These are phyloP conservation scores for Kodamaea suecica DNA, from an alignment of 1,139 yeast species.

Conservation along the genomic window DNA sequence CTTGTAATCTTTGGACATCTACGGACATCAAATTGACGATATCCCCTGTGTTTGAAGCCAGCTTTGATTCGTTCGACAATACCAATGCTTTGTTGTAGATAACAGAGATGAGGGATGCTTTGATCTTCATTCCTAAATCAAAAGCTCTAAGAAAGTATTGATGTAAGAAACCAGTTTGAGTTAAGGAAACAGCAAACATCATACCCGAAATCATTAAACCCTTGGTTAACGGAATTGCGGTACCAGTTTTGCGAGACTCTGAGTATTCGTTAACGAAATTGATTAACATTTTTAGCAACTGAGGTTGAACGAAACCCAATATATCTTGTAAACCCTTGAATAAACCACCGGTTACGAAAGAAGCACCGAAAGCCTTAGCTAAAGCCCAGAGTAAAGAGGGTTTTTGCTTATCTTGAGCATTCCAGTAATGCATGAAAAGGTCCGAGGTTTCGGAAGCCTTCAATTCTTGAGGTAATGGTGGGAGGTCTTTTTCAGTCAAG, in stretches of 20 bases:
- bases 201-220: constrained; percentile 81
- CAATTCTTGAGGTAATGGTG: constrained; percentile 69
- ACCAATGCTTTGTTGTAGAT: constrained; percentile 78
- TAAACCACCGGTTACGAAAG: constrained; percentile 67
- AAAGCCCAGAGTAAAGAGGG: constrained; percentile 73
- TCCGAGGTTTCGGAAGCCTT: constrained; percentile 50
- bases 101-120: constrained; percentile 73
- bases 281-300: constrained; percentile 70
- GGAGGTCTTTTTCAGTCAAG: constrained; percentile 75
- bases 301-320: constrained; percentile 87
- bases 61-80: constrained; percentile 81
- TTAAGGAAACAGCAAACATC: constrained; percentile 80
- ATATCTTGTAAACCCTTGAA: constrained; percentile 78
- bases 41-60: constrained; percentile 86
- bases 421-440: constrained; percentile 63
- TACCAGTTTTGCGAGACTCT: constrained; percentile 29
- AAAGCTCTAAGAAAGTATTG: constrained; percentile 90
- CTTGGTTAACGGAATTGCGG: constrained; percentile 59
- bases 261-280: constrained; percentile 78
- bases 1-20: constrained; percentile 92
- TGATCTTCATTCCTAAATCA: constrained; percentile 87
- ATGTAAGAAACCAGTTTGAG: constrained; percentile 83
- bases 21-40: constrained; percentile 96
- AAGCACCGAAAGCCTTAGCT: constrained; percentile 64
- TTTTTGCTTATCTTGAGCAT: constrained; percentile 21